Percentiles rank a stretch among this genome's conserved stretches.
Conservation (phyloP, 257 asterid species). For the Fraxinus quadrangulata region DNA sequence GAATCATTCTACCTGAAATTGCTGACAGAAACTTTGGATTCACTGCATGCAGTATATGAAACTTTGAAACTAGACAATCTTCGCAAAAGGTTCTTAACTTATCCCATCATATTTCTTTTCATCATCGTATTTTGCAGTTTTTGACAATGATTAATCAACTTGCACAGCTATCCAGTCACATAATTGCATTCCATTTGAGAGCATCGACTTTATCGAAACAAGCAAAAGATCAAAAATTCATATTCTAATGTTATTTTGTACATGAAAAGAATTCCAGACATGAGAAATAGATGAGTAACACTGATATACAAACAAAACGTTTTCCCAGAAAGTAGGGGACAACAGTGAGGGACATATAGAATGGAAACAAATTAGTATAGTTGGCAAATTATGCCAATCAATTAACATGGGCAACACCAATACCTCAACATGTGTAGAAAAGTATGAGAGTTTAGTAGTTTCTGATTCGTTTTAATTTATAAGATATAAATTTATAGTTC, state of each 20-base stretch:
- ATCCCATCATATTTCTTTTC: not conserved
- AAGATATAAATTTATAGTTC: not conserved
- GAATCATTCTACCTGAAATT: constrained; percentile 43
- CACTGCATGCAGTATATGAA: constrained; percentile 92
- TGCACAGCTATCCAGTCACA: not conserved
- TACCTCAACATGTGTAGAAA: not conserved
- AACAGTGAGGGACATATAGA: no score
- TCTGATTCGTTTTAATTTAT: no score
- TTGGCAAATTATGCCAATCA: not conserved
- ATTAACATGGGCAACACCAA: not conserved
- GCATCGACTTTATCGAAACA: not conserved
- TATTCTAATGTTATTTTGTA: not conserved
- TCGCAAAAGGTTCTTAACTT: constrained; percentile 68
- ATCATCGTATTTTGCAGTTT: not conserved
- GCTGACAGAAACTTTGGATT: constrained; percentile 64
- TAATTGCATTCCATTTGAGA: not conserved
- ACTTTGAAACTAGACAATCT: constrained; percentile 83
- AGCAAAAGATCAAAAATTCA: not conserved
- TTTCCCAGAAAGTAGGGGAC: no score
- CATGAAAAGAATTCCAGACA: not conserved
- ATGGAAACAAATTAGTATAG: not conserved
- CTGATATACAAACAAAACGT: no score
- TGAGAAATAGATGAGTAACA: not conserved
- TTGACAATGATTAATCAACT: not conserved
- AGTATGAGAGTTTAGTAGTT: not conserved